A percentile compares a stretch with the other conserved stretches of the same genome.
Evolutionary conservation across 1,284 basidiomycete genomes (phyloP).

Genomic region (Ustilago crameri): DNA sequence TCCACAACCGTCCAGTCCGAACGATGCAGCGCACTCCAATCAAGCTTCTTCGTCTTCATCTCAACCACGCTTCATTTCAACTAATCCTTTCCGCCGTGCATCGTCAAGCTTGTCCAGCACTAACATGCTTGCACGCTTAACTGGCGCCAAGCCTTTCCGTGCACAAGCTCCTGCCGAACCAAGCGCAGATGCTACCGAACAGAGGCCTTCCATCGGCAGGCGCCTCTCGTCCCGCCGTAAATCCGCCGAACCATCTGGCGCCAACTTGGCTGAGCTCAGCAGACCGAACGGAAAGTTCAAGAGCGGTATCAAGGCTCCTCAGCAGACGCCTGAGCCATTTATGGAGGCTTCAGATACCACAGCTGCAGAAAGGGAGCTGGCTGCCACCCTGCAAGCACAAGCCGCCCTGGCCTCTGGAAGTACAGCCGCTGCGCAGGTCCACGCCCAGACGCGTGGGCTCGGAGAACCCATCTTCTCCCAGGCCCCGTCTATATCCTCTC

Average conservation of each 20-base stretch:
- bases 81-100: conserved; percentile 29
- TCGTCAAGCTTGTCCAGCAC: conserved; percentile 17
- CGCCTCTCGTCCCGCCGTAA: conserved; percentile 33
- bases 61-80: conserved; percentile 17
- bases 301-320: conserved; percentile 49
- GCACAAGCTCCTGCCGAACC: neutral
- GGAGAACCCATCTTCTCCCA: conserved; percentile 40
- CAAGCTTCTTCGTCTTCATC: conserved; percentile 11
- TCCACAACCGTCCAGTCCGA: conserved; percentile 27
- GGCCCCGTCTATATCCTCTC: neutral
- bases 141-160: conserved; percentile 20
- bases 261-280: conserved; percentile 47
- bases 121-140: conserved; percentile 22
- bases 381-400: conserved; percentile 2
- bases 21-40: neutral
- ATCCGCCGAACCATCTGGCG: conserved; percentile 15
- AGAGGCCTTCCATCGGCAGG: conserved; percentile 28
- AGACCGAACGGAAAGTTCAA: conserved; percentile 53
- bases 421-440: conserved; percentile 54
- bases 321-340: conserved; percentile 46
- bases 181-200: neutral
- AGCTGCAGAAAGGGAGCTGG: conserved; percentile 16
- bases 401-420: conserved; percentile 38
- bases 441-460: conserved; percentile 23
- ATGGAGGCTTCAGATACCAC: conserved; percentile 42